Conservation (phyloP, 768 basidiomycete genomes). For the Pisolithus marmoratus region DNA sequence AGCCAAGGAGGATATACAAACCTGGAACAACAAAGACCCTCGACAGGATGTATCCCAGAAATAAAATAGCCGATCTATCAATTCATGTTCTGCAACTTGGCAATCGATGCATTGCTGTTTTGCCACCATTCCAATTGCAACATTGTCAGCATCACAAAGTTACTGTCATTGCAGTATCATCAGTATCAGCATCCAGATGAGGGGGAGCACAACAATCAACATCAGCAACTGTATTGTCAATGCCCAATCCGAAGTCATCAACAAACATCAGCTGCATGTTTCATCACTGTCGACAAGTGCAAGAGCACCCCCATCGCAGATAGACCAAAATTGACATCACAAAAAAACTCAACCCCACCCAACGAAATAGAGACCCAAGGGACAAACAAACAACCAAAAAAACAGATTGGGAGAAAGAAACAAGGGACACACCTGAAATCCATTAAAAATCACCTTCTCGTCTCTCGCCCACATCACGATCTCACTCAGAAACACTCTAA, state of each 20-base stretch:
- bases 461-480: slow-evolving; percentile 94
- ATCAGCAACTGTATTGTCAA: too few relatives aligned
- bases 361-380: too few relatives aligned
- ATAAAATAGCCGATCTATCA: slow-evolving; percentile 90
- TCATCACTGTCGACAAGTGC: too few relatives aligned
- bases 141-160: background rate
- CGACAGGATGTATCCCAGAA: slow-evolving; percentile 87
- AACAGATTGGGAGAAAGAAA: slow-evolving; percentile 2
- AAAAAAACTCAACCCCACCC: too few relatives aligned
- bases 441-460: slow-evolving; percentile 89
- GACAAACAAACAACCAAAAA: background rate
- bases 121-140: background rate
- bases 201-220: too few relatives aligned
- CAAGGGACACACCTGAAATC: slow-evolving; percentile 60
- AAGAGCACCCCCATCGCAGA: too few relatives aligned
- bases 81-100: slow-evolving; percentile 90
- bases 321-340: too few relatives aligned
- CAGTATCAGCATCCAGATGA: too few relatives aligned
- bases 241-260: too few relatives aligned
- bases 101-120: slow-evolving; percentile 79
- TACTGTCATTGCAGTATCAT: too few relatives aligned
- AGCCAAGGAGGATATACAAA: slow-evolving; percentile 21
- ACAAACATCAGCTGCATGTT: too few relatives aligned
- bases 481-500: slow-evolving; percentile 85
- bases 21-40: slow-evolving; percentile 89